Conservation (phyloP, 2,329 filamentous ascomycete species). For the Pseudogymnoascus sp. region DNA sequence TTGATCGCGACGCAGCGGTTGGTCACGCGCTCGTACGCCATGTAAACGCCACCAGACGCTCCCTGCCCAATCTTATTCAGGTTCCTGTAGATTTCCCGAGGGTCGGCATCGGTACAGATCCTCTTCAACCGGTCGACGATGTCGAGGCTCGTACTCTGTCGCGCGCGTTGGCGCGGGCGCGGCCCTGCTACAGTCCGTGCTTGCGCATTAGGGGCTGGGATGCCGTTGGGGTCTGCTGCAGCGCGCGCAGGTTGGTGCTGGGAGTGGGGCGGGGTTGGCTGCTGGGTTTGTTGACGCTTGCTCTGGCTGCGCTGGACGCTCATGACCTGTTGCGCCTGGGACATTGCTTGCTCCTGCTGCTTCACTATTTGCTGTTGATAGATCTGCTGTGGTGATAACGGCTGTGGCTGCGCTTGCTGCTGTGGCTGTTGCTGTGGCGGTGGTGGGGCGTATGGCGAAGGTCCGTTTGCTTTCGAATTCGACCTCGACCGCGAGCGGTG, state of each 20-base stretch:
- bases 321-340: constrained; percentile 70
- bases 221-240: constrained; percentile 31
- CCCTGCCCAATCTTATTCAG: constrained; percentile 96
- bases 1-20: constrained; percentile 95
- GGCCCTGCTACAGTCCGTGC: constrained; percentile 41
- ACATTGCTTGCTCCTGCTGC: constrained; percentile 79
- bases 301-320: constrained; percentile 63
- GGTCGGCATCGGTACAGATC: constrained; percentile 86
- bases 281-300: constrained; percentile 52
- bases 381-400: constrained; percentile 28
- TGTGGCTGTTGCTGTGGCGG: constrained; percentile 28
- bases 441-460: constrained; percentile 41
- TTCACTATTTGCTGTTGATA: constrained; percentile 60
- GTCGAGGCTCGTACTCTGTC: constrained; percentile 74
- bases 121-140: constrained; percentile 75
- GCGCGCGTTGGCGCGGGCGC: constrained; percentile 66
- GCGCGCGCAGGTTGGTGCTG: constrained; percentile 38
- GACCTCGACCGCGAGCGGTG: constrained; percentile 59
- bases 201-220: constrained; percentile 28
- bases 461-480: constrained; percentile 54
- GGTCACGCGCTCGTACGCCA: constrained; percentile 73
- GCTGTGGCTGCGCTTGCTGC: constrained; percentile 16
- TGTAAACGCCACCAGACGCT: constrained; percentile 91
- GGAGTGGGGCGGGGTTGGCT: constrained; percentile 43
- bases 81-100: constrained; percentile 75